Conservation (phyloP, 1,139 yeast species). For the Entelexis sorbosivorans region DNA sequence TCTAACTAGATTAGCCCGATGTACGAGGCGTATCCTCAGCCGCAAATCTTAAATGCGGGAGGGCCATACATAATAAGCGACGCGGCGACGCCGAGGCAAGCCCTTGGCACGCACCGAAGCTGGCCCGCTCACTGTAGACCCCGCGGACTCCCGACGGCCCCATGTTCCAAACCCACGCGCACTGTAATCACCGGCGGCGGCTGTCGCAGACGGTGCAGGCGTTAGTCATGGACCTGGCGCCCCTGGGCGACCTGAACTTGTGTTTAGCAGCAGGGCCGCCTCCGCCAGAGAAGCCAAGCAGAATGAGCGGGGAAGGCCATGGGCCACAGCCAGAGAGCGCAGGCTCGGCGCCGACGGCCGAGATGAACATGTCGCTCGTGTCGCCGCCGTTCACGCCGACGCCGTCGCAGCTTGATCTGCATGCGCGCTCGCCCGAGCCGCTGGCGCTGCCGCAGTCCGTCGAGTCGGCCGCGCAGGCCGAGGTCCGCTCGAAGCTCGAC, state of each 20-base stretch:
- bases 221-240: slow-evolving; percentile 4
- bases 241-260: neutral
- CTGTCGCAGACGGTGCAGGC: neutral
- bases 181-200: neutral
- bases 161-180: slow-evolving; percentile 3
- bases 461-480: slow-evolving; percentile 12
- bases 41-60: neutral
- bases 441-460: slow-evolving; percentile 1
- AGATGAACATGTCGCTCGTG: slow-evolving; percentile 28
- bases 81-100: too few relatives aligned
- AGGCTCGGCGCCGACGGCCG: neutral
- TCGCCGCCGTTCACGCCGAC: slow-evolving; percentile 31
- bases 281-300: neutral
- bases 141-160: neutral
- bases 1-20: neutral
- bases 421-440: slow-evolving; percentile 7
- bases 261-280: neutral
- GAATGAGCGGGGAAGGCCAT: neutral
- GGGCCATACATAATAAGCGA: neutral
- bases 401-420: slow-evolving; percentile 18
- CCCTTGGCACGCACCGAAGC: too few relatives aligned
- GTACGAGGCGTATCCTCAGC: neutral
- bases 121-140: too few relatives aligned
- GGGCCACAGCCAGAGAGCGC: neutral
- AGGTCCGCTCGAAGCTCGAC: slow-evolving; percentile 23